Percentiles rank a stretch among this genome's conserved stretches.
Conservation (phyloP, 352 stramenopile species). For the Plasmopara muralis region DNA sequence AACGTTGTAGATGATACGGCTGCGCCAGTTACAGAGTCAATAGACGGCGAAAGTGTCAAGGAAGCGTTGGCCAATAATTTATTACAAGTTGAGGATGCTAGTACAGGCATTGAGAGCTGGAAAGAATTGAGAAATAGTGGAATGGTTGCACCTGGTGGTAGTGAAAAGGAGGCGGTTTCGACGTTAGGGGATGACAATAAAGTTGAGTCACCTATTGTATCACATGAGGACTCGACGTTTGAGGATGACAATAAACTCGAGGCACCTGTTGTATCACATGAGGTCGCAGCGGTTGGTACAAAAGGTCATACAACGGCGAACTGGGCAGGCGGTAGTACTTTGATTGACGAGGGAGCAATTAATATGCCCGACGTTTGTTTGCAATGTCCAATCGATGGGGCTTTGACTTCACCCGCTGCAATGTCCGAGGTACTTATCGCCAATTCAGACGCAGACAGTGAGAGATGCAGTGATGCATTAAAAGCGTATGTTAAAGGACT, state of each 20-base stretch:
- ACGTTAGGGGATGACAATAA: constrained; percentile 1
- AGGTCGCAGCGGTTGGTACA: constrained; percentile 2
- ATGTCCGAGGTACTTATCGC: constrained; percentile 15
- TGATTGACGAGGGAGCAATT: constrained; percentile 14
- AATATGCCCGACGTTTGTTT: constrained; percentile 22
- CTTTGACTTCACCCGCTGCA: constrained; percentile 28
- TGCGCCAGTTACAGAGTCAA: neutral
- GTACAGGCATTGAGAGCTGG: constrained; percentile 1
- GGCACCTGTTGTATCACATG: constrained; percentile 9
- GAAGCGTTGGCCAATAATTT: neutral
- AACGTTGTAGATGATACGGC: constrained; percentile 1
- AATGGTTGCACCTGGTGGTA: neutral
- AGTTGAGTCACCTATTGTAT: constrained; percentile 4
- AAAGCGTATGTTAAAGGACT: constrained; percentile 15
- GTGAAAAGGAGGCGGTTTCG: constrained; percentile 4
- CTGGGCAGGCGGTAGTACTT: constrained; percentile 2
- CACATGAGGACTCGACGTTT: constrained; percentile 6
- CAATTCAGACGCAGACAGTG: constrained; percentile 5
- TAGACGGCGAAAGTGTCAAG: constrained; percentile 6
- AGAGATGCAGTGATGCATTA: constrained; percentile 1
- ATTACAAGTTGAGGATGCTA: constrained; percentile 1
- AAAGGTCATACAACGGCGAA: neutral
- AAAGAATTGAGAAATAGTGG: constrained; percentile 14
- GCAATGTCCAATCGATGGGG: constrained; percentile 19
- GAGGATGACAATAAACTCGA: constrained; percentile 2